Base-by-base conservation (phyloP, 2,329 filamentous ascomycete species). In the Zelopaecilomyces penicillatus region DNA sequence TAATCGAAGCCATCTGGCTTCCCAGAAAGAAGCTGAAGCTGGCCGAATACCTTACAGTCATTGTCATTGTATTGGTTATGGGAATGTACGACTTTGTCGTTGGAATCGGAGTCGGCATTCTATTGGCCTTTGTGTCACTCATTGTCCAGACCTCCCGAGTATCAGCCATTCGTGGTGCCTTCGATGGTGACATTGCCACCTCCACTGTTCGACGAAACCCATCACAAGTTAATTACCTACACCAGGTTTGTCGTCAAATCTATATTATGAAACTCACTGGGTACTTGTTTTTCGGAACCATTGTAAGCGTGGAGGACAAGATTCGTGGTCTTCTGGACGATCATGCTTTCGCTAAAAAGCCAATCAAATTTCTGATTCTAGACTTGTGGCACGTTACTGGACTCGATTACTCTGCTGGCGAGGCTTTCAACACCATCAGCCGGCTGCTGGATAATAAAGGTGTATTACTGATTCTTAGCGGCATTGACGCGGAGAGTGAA, bases 271-370 rank as follows among this genome's bases (percentile, higher is more conserved):
- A 97, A 63, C 75, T 98, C 11, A 84, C 86, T 0, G 91, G 93
- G 0, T 97, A 91, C 58, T 77, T 98, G n/a, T 98, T 98, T 71
- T 98, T 98, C 54, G 93, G 93, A 11, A 97, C 90, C 3, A 95
- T 98, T 52, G 91, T 96, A 43, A 88, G 87, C 39, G 91, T 98
- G 0, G 93, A 98, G 63, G 85, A 87, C 50, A 85, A 85, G 51
- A 90, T 97, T 49, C 80, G 90, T 26, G 80, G 75, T 4, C 69
- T 97, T 30, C 82, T 97, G 39, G 83, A 90, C 29, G 88, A 95
- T 30, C 82, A 91, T 49, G 77, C 82, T 3, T 97, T 96, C 59
- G 70, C 73, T 28, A 71, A 79, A 52, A 77, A 82, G 42, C 89
- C 91, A 0, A 93, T 97, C 59, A 84, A 87, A 52, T 98, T 89